These are phyloP conservation scores for Drechslerella coelobrocha DNA, from an alignment of 2,329 filamentous ascomycete species.

Conservation along the genomic window DNA sequence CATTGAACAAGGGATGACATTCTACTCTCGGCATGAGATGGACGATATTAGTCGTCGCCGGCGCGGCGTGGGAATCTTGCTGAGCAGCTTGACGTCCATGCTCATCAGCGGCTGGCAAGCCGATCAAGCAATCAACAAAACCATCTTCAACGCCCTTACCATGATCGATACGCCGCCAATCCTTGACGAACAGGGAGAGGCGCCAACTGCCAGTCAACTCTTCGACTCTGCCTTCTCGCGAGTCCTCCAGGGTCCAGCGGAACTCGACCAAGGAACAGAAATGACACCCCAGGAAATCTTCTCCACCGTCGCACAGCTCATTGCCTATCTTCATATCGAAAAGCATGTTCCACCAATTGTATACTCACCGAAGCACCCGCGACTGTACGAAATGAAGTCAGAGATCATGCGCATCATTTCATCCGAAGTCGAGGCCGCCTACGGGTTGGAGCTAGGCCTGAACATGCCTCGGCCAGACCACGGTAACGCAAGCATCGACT, in stretches of 20 bases:
- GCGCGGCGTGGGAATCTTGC: slow-evolving; percentile 36
- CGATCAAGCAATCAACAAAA: slow-evolving; percentile 13
- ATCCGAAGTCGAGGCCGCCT: slow-evolving; percentile 33
- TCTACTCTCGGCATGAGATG: slow-evolving; percentile 14
- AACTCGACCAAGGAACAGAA: slow-evolving; percentile 8
- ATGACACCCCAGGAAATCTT: slow-evolving; percentile 48
- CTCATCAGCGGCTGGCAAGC: slow-evolving; percentile 41
- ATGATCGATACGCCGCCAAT: slow-evolving; percentile 37
- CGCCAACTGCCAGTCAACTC: background rate
- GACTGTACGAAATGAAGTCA: slow-evolving; percentile 15
- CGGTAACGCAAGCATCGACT: slow-evolving; percentile 19
- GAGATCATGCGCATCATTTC: slow-evolving; percentile 42
- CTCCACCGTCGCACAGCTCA: slow-evolving; percentile 37
- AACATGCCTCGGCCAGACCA: slow-evolving; percentile 26
- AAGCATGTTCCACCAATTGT: slow-evolving; percentile 44
- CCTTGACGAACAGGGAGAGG: slow-evolving; percentile 14
- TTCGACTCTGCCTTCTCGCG: slow-evolving; percentile 23
- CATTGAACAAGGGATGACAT: slow-evolving; percentile 30
- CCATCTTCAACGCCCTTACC: slow-evolving; percentile 27
- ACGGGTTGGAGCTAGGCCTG: slow-evolving; percentile 22
- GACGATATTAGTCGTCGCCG: slow-evolving; percentile 31
- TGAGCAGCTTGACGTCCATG: slow-evolving; percentile 48
- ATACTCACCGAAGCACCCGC: slow-evolving; percentile 40
- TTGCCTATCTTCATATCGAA: slow-evolving; percentile 47
- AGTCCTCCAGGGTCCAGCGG: slow-evolving; percentile 11